Evolutionary conservation across 352 stramenopile species (phyloP), one percentile per base, ranked within the genome.

Genomic region (Phytophthora multivora): DNA sequence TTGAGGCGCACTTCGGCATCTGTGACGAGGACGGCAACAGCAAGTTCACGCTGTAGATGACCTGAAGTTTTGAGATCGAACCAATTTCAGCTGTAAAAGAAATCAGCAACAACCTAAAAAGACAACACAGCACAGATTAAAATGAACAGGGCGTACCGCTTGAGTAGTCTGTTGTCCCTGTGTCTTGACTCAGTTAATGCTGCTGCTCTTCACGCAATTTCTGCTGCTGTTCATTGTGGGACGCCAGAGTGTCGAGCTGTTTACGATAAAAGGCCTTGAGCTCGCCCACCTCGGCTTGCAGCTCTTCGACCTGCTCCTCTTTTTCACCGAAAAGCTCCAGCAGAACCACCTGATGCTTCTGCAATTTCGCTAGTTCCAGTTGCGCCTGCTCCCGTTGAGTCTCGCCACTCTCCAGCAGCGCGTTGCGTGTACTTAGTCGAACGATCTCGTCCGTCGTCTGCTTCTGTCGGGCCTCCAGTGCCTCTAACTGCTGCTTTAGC

Each of bases 261-360:
- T 92, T 88, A 31, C 75, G 58, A 56, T 95, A 95, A 43, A 95
- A 88, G 11, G 77, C 75, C 51, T 93, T 92, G 31, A 92, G 82
- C 46, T 93, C 83, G 18, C 73, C 69, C 7, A 95, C 81, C 52
- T 95, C 84, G 2, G 78, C 59, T 56, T 93, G 83, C 8, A 95
- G 50, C 47, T 95, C 86, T 51, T 95, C 86, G 9, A 95, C 80
- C 39, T 95, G 83, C 57, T 95, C 86, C 54, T 95, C 86, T 55
- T 92, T 95, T 35, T 95, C 86, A 25, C 86, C 86, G 63, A 95
- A 90, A 7, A 95, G 73, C 51, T 95, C 86, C 6, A 95, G 66
- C 25, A 95, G 47, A 45, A 95, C 82, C 23, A 91, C 80, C 53
- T 95, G 83, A n/a, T 83, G 83, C 46, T 91, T 80, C 47, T 88